These are phyloP conservation scores for Sicyos edulis DNA, from an alignment of 306 rosid genomes.

Conservation along the genomic window DNA sequence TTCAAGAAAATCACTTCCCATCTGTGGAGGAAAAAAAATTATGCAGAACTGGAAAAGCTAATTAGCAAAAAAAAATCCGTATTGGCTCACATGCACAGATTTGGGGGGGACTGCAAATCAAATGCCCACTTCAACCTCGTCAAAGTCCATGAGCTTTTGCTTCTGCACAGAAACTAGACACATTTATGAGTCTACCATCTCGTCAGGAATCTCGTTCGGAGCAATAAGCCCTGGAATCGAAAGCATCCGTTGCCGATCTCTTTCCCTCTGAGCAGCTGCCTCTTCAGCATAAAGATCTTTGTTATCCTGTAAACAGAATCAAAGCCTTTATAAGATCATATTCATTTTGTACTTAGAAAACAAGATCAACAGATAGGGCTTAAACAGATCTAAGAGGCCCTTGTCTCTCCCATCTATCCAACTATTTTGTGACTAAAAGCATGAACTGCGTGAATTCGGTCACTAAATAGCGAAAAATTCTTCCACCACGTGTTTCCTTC, in stretches of 20 bases:
- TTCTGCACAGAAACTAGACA: constrained; percentile 25
- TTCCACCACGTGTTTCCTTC: background rate
- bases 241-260: constrained; percentile 91
- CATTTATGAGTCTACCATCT: constrained; percentile 82
- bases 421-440: background rate
- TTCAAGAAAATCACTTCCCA: constrained; percentile 40
- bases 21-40: constrained; percentile 31
- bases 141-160: constrained; percentile 35
- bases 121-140: constrained; percentile 31
- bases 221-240: constrained; percentile 96
- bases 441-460: background rate
- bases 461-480: background rate
- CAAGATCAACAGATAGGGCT: background rate
- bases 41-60: constrained; percentile 36
- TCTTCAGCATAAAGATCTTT: constrained; percentile 96
- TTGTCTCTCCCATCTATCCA: background rate
- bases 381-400: background rate
- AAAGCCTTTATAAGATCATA: background rate
- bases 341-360: background rate
- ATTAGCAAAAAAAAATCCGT: constrained; percentile 34
- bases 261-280: constrained; percentile 92
- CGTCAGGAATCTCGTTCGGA: constrained; percentile 93
- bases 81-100: constrained; percentile 32
- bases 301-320: constrained; percentile 59
- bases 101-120: constrained; percentile 34